Percentiles rank a stretch among this genome's conserved stretches.
phyloP scores from a whole-genome alignment of 225 moss, liverwort and hornwort species.

The Ulota crispa region DNA sequence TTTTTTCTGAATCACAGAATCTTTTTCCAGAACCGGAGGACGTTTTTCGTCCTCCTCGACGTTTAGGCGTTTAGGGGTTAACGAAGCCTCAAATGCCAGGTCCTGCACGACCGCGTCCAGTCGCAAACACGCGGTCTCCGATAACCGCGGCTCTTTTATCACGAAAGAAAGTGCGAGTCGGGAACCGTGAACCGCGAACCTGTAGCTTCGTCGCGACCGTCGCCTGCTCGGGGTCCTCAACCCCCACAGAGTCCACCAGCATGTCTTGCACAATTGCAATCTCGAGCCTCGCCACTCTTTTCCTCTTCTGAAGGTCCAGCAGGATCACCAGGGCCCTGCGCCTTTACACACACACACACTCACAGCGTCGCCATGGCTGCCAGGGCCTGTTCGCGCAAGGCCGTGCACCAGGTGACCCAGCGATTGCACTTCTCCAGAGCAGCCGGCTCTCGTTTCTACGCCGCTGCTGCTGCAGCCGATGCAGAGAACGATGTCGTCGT shows the following conservation, averaged over 20 bases:
- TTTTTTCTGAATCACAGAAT: no score
- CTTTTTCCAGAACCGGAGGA: no score
- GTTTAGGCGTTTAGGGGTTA: no score
- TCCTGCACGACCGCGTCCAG: not conserved
- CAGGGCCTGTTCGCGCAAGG: conserved; percentile 63
- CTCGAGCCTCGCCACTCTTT: not conserved
- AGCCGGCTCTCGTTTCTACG: conserved; percentile 46
- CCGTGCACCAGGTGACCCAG: conserved; percentile 54
- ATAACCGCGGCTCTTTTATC: not conserved
- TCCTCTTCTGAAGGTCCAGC: not conserved
- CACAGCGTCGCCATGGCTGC: conserved; percentile 57
- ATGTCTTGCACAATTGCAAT: not conserved
- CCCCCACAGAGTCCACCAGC: no score
- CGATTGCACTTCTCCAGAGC: conserved; percentile 35
- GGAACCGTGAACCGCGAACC: not conserved
- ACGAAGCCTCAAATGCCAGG: not conserved
- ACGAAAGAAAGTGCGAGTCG: not conserved
- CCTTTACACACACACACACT: not conserved
- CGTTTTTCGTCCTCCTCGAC: no score
- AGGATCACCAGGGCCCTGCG: not conserved
- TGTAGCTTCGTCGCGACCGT: not conserved
- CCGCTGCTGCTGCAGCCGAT: conserved; percentile 59
- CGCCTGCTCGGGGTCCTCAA: not conserved
- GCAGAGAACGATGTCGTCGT: conserved; percentile 64
- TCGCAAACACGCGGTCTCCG: not conserved